These are phyloP conservation scores for Plantago major DNA, from an alignment of 257 asterid genomes.

Conservation along the genomic window DNA sequence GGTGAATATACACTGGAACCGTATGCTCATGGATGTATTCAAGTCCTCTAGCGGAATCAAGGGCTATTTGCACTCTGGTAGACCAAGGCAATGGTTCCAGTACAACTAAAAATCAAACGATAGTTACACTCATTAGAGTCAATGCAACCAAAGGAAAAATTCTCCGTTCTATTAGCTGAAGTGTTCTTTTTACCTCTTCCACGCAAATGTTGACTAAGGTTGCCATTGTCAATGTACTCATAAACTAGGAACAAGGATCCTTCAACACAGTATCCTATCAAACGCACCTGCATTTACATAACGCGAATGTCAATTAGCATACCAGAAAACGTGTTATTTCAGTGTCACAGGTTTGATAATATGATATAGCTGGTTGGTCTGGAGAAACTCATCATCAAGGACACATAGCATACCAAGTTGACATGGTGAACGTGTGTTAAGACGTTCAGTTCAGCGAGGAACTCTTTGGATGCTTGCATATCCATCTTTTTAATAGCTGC, in stretches of 20 bases:
- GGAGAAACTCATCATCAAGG: background rate
- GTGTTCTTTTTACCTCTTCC: slow-evolving; percentile 44
- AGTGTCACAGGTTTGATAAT: background rate
- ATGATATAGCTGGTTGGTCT: background rate
- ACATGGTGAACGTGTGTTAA: slow-evolving; percentile 86
- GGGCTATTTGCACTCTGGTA: slow-evolving; percentile 74
- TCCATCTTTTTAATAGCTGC: slow-evolving; percentile 88
- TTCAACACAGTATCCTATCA: slow-evolving; percentile 78
- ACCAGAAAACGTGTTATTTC: background rate
- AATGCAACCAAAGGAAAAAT: background rate
- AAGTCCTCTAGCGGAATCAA: slow-evolving; percentile 93
- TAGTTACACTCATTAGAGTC: background rate
- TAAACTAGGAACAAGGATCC: slow-evolving; percentile 73
- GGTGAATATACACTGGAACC: slow-evolving; percentile 79
- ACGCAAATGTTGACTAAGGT: slow-evolving; percentile 78
- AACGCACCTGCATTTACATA: slow-evolving; percentile 52
- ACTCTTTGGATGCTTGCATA: slow-evolving; percentile 88
- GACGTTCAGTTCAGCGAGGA: slow-evolving; percentile 74
- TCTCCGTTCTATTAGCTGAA: slow-evolving; percentile 1
- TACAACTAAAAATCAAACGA: slow-evolving; percentile 27
- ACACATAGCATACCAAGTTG: slow-evolving; percentile 53
- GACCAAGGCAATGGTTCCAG: slow-evolving; percentile 59
- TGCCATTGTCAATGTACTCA: no score
- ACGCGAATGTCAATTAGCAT: background rate
- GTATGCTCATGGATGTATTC: slow-evolving; percentile 95